phyloP scores from a whole-genome alignment of 2,329 filamentous ascomycete genomes.

The Coniosporium tulheliwenetii region DNA sequence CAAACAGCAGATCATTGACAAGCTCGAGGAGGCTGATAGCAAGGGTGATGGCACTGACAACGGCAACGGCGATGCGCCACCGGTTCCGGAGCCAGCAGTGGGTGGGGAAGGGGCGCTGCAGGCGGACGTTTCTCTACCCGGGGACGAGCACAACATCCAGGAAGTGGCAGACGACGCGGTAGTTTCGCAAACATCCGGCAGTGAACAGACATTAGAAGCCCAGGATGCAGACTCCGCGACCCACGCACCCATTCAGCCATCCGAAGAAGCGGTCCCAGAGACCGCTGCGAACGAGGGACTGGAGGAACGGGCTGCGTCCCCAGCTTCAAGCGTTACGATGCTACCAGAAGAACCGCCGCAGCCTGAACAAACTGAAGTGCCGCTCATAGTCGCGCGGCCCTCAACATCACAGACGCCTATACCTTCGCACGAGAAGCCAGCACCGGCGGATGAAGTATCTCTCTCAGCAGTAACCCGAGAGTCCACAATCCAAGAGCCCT shows the following conservation, averaged over 20 bases:
- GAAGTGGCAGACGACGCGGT: too few species aligned
- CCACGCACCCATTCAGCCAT: too few species aligned
- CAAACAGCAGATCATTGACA: constrained; percentile 32
- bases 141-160: constrained; percentile 2
- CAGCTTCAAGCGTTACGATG: too few species aligned
- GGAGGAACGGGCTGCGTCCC: too few species aligned
- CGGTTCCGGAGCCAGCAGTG: constrained; percentile 1
- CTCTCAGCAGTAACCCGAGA: neutral
- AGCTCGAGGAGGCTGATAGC: constrained; percentile 13
- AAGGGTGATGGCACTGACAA: constrained; percentile 12
- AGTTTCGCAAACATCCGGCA: too few species aligned
- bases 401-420: constrained; percentile 4
- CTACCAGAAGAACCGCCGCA: too few species aligned
- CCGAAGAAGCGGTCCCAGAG: too few species aligned
- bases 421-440: constrained; percentile 2
- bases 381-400: neutral
- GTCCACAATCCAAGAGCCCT: constrained; percentile 4
- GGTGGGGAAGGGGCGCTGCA: constrained; percentile 1
- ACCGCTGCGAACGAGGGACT: too few species aligned
- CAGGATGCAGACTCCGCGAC: too few species aligned
- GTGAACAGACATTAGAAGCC: too few species aligned
- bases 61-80: constrained; percentile 1
- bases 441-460: neutral
- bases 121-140: neutral
- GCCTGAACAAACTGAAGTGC: too few species aligned